phyloP scores from a whole-genome alignment of 108 stramenopile genomes.

The Cylindrotheca fusiformis region DNA sequence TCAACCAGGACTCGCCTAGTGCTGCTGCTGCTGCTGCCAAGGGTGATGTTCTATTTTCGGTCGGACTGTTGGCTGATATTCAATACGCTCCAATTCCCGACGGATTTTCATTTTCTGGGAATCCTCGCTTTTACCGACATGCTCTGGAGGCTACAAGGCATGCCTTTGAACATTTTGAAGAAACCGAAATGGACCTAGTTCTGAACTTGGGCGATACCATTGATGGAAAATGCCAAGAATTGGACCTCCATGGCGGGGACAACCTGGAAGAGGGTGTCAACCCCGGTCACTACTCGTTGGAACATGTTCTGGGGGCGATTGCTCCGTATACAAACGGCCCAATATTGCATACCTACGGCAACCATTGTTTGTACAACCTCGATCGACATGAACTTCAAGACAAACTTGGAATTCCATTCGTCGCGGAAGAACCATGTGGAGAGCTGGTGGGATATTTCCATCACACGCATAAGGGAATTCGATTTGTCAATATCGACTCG shows the following conservation, averaged over 20 bases:
- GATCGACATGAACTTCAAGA: slow-evolving; percentile 43
- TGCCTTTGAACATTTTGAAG: slow-evolving; percentile 66
- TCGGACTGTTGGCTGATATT: slow-evolving; percentile 79
- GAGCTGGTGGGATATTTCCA: slow-evolving; percentile 40
- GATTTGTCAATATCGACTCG: slow-evolving; percentile 71
- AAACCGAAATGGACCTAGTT: slow-evolving; percentile 47
- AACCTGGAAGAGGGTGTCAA: slow-evolving; percentile 17
- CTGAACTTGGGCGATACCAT: slow-evolving; percentile 84
- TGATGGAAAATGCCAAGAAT: slow-evolving; percentile 78
- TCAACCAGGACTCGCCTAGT: no score
- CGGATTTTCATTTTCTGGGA: slow-evolving; percentile 62
- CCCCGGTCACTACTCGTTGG: slow-evolving; percentile 42
- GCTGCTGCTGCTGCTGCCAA: no score
- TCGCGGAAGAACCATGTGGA: slow-evolving; percentile 31
- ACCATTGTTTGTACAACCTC: slow-evolving; percentile 88
- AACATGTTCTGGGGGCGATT: slow-evolving; percentile 61
- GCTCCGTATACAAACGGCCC: slow-evolving; percentile 44
- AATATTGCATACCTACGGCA: slow-evolving; percentile 83
- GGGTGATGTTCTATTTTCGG: slow-evolving; percentile 42
- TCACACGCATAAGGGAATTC: slow-evolving; percentile 22
- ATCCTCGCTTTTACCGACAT: slow-evolving; percentile 74
- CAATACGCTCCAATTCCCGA: slow-evolving; percentile 88
- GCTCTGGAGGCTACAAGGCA: slow-evolving; percentile 49
- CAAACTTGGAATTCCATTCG: slow-evolving; percentile 70
- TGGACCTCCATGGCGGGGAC: slow-evolving; percentile 33